phyloP scores from a whole-genome alignment of 768 basidiomycete species.

The Saitozyma podzolica region DNA sequence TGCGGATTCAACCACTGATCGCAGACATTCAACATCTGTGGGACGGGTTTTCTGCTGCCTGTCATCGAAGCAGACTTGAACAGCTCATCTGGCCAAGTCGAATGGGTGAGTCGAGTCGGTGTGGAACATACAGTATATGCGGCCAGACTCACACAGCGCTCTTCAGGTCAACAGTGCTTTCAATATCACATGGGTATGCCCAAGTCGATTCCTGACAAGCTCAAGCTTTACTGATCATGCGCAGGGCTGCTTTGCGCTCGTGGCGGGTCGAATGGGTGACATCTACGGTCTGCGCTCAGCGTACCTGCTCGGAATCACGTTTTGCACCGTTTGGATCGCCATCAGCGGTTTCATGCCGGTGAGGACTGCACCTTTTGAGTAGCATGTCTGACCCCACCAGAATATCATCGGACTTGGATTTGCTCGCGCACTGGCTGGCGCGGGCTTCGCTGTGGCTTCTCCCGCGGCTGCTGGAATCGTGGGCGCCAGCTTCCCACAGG shows the following conservation, averaged over 20 bases:
- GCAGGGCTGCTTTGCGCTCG: conserved; percentile 15
- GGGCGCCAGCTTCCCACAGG: conserved; percentile 7
- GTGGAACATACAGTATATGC: too few relatives aligned
- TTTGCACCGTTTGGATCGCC: conserved; percentile 3
- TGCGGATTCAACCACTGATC: not conserved
- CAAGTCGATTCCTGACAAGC: too few relatives aligned
- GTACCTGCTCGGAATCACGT: conserved; percentile 4
- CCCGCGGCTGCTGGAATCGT: conserved; percentile 9
- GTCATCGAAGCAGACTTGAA: conserved; percentile 4
- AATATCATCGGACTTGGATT: conserved; percentile 9
- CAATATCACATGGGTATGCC: too few relatives aligned
- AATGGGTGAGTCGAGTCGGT: conserved; percentile 4
- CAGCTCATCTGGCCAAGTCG: conserved; percentile 1
- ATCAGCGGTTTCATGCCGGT: conserved; percentile 6
- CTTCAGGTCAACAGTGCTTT: not conserved
- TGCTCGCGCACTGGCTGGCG: conserved; percentile 8
- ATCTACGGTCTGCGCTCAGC: conserved; percentile 10
- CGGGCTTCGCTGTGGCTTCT: conserved; percentile 3
- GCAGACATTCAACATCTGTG: conserved; percentile 7
- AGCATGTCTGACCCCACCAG: conserved; percentile 2
- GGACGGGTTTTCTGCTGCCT: conserved; percentile 12
- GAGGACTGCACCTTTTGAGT: not conserved
- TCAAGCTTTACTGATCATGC: not conserved
- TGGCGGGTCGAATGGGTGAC: conserved; percentile 14
- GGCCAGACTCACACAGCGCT: not conserved